Evolutionary conservation across 2,329 filamentous ascomycete genomes (phyloP).

Genomic region (Trichoderma atroviride): DNA sequence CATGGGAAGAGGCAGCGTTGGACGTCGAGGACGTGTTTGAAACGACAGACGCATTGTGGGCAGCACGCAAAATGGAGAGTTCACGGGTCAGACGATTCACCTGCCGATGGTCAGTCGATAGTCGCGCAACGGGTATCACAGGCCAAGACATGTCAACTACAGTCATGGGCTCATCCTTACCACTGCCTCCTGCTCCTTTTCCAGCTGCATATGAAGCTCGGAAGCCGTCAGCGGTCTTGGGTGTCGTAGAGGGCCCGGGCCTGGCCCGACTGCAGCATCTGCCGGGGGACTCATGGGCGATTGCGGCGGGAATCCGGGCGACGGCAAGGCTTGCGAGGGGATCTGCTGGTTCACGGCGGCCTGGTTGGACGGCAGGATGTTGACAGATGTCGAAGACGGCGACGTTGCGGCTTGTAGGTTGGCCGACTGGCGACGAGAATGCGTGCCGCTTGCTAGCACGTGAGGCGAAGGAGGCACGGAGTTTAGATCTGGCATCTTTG

Average conservation of each 20-base stretch:
- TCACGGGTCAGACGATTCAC: conserved; percentile 93
- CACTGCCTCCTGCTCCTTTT: conserved; percentile 94
- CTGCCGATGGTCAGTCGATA: conserved; percentile 47
- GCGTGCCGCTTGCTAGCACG: conserved; percentile 45
- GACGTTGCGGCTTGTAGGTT: conserved; percentile 46
- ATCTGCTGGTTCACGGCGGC: conserved; percentile 47
- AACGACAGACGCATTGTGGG: conserved; percentile 66
- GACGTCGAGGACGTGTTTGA: conserved; percentile 68
- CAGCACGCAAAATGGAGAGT: conserved; percentile 76
- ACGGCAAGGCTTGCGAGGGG: conserved; percentile 39
- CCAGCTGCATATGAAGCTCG: conserved; percentile 84
- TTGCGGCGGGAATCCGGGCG: conserved; percentile 31
- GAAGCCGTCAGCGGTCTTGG: conserved; percentile 85
- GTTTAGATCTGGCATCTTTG: conserved; percentile 58
- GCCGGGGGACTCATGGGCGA: conserved; percentile 38
- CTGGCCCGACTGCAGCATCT: conserved; percentile 48
- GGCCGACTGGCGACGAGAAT: conserved; percentile 48
- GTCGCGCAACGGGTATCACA: neutral
- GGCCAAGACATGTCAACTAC: neutral
- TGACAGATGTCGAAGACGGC: conserved; percentile 50
- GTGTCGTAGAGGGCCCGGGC: conserved; percentile 77
- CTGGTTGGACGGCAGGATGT: conserved; percentile 62
- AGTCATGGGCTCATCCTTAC: conserved; percentile 52
- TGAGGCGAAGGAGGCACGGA: conserved; percentile 56
- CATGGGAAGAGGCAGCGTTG: conserved; percentile 54